These are phyloP conservation scores for Echinosophora koreensis DNA, from an alignment of 306 rosid genomes.

Conservation along the genomic window DNA sequence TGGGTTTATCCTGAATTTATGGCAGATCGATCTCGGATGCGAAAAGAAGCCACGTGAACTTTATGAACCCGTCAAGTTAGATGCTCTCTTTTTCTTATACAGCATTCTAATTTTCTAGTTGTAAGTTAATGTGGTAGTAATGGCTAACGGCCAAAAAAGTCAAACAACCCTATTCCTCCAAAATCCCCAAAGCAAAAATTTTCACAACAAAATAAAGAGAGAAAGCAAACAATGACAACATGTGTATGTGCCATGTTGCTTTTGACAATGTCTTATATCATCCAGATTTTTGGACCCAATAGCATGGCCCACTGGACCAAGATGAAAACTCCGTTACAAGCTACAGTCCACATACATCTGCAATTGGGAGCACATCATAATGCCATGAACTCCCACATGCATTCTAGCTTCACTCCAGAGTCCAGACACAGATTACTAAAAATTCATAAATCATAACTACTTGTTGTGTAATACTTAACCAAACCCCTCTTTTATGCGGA, in stretches of 20 bases:
- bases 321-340: slow-evolving; percentile 39
- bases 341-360: slow-evolving; percentile 46
- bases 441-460: slow-evolving; percentile 38
- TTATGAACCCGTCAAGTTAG: slow-evolving; percentile 34
- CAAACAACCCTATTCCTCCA: slow-evolving; percentile 50
- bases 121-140: slow-evolving; percentile 38
- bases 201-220: slow-evolving; percentile 32
- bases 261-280: slow-evolving; percentile 44
- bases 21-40: slow-evolving; percentile 23
- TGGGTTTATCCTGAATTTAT: slow-evolving; percentile 8
- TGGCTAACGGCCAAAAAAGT: slow-evolving; percentile 48
- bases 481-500: slow-evolving; percentile 35
- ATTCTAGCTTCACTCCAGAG: slow-evolving; percentile 37
- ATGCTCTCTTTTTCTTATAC: slow-evolving; percentile 9
- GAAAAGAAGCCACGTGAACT: slow-evolving; percentile 31
- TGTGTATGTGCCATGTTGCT: slow-evolving; percentile 51
- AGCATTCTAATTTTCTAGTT: slow-evolving; percentile 36
- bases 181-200: slow-evolving; percentile 40
- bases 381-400: slow-evolving; percentile 43
- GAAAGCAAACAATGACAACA: slow-evolving; percentile 50
- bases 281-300: slow-evolving; percentile 47
- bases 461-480: slow-evolving; percentile 18
- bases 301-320: slow-evolving; percentile 49
- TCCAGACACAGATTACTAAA: slow-evolving; percentile 37
- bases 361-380: slow-evolving; percentile 38